phyloP scores from a whole-genome alignment of 495 filamentous ascomycete genomes.

The Penicillium diatomitis region DNA sequence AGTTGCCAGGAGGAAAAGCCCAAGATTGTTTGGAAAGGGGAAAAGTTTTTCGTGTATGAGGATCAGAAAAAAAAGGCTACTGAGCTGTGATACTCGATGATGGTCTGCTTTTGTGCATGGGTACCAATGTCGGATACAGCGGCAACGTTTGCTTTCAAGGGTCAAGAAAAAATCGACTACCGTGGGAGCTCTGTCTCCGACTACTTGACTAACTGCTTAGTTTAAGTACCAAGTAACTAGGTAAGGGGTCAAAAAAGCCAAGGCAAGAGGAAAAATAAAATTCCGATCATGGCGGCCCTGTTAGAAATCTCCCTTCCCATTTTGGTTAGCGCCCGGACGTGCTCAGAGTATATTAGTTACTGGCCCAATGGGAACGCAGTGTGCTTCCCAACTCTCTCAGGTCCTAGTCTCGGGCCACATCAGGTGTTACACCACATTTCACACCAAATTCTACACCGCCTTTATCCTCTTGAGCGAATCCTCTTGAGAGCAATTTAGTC shows the following conservation, averaged over 20 bases:
- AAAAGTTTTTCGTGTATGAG: no score
- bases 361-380: no score
- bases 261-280: not conserved
- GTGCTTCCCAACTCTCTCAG: no score
- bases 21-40: slow-evolving; percentile 10
- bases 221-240: not conserved
- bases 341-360: no score
- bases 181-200: slow-evolving; percentile 3
- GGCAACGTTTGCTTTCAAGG: slow-evolving; percentile 5
- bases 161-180: slow-evolving; percentile 7
- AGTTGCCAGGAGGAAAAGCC: slow-evolving; percentile 9
- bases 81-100: slow-evolving; percentile 7
- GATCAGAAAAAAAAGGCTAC: slow-evolving; percentile 11
- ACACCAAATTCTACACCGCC: no score
- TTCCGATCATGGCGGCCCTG: no score
- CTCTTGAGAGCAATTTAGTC: not conserved
- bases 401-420: no score
- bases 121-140: slow-evolving; percentile 6
- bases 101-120: slow-evolving; percentile 6
- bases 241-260: not conserved
- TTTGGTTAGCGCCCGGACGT: no score
- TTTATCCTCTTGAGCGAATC: not conserved
- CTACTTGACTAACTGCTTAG: not conserved
- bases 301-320: no score
- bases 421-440: no score